phyloP scores from a whole-genome alignment of 805 yeast genomes.

The Suhomyces xylopsoci region DNA sequence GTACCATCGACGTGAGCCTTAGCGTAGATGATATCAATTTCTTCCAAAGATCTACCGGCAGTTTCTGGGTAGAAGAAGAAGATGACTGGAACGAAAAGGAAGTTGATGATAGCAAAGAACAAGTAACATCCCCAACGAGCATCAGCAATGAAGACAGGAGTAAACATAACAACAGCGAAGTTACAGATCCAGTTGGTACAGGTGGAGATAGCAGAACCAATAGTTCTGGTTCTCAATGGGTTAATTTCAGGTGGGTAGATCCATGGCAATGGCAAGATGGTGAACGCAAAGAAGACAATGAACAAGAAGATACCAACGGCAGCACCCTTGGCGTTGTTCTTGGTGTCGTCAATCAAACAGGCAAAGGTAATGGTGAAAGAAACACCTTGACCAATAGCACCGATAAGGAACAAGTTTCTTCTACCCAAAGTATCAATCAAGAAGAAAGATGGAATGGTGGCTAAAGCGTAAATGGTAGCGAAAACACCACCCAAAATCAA shows the following conservation, averaged over 20 bases:
- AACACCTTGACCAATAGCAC: slow-evolving; percentile 41
- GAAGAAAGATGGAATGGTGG: slow-evolving; percentile 46
- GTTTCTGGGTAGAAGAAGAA: slow-evolving; percentile 47
- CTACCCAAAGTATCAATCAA: slow-evolving; percentile 43
- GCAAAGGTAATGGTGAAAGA: slow-evolving; percentile 42
- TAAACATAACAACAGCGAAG: slow-evolving; percentile 47
- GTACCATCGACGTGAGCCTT: slow-evolving; percentile 56
- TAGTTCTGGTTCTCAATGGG: slow-evolving; percentile 46
- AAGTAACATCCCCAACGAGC: slow-evolving; percentile 42
- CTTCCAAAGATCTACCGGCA: slow-evolving; percentile 45
- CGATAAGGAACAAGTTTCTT: slow-evolving; percentile 44
- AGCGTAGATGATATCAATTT: slow-evolving; percentile 58
- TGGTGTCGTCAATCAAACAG: slow-evolving; percentile 32
- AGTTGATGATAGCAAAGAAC: slow-evolving; percentile 42
- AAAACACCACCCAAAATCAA: slow-evolving; percentile 65
- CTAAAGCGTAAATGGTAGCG: slow-evolving; percentile 57
- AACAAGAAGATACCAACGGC: slow-evolving; percentile 46
- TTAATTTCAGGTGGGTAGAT: slow-evolving; percentile 47
- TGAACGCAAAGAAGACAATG: slow-evolving; percentile 42
- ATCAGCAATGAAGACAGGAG: slow-evolving; percentile 38
- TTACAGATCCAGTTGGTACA: slow-evolving; percentile 46
- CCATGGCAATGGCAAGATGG: slow-evolving; percentile 46
- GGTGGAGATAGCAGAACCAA: slow-evolving; percentile 42
- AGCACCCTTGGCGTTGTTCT: slow-evolving; percentile 41
- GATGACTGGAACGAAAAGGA: slow-evolving; percentile 34